A percentile compares a stretch with the other conserved stretches of the same genome.
These are phyloP conservation scores for Eutrema salsugineum DNA, from an alignment of 441 rosid species.

Conservation along the genomic window DNA sequence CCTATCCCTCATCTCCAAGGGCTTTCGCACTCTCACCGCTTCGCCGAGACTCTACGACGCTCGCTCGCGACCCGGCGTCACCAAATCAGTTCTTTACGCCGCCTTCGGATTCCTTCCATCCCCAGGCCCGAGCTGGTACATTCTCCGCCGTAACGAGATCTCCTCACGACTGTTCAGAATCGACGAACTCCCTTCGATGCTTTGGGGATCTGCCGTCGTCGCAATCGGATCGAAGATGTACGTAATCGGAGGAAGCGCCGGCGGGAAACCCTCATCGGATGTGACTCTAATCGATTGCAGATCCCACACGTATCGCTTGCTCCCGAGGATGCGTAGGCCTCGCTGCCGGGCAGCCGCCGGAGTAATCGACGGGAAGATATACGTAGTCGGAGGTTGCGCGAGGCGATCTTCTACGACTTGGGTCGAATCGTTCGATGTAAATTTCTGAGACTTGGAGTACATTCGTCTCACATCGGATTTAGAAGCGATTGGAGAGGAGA, in stretches of 20 bases:
- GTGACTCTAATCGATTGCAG: not conserved
- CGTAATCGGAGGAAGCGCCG: not conserved
- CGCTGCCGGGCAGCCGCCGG: not conserved
- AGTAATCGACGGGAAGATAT: not conserved
- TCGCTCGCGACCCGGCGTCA: no score
- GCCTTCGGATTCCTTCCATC: no score
- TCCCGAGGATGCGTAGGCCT: not conserved
- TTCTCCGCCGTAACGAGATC: not conserved
- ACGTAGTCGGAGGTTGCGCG: not conserved
- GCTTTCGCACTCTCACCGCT: no score
- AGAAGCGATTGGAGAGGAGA: no score
- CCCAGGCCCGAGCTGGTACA: not conserved
- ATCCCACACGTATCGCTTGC: not conserved
- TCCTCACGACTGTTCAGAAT: not conserved
- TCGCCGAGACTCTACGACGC: no score
- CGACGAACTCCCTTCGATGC: not conserved
- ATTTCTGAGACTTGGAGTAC: no score
- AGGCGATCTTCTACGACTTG: not conserved
- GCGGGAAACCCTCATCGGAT: no score
- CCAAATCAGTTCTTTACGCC: no score
- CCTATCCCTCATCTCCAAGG: no score
- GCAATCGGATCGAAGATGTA: not conserved
- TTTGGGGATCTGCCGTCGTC: not conserved
- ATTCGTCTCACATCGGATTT: no score
- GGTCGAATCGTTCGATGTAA: not conserved